phyloP scores from a whole-genome alignment of 805 yeast species.

The Starmerella vaccinii region DNA sequence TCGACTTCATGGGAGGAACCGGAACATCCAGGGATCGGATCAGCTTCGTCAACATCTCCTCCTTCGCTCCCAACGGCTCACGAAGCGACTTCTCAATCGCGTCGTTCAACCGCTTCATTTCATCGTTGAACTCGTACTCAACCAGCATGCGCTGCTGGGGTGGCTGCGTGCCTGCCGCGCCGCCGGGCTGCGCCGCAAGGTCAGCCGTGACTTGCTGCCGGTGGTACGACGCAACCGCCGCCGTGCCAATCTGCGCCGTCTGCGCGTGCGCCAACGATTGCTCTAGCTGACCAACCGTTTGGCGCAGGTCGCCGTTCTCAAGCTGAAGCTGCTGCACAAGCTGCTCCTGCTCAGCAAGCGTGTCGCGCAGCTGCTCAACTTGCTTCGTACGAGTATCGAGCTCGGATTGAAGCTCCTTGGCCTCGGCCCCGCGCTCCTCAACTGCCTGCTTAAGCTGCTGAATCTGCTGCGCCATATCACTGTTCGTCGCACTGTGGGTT shows the following conservation, averaged over 20 bases:
- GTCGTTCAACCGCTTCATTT: slow-evolving; percentile 43
- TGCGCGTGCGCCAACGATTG: slow-evolving; percentile 27
- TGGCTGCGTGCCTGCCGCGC: background rate
- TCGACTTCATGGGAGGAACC: slow-evolving; percentile 74
- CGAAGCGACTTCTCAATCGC: slow-evolving; percentile 60
- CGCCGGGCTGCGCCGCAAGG: background rate
- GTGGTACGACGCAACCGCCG: slow-evolving; percentile 14
- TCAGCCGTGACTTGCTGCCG: slow-evolving; percentile 13
- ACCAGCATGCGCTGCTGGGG: slow-evolving; percentile 4
- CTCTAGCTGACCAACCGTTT: slow-evolving; percentile 25
- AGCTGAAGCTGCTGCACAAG: slow-evolving; percentile 28
- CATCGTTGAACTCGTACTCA: slow-evolving; percentile 23
- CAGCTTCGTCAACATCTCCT: slow-evolving; percentile 32
- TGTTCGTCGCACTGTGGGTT: background rate
- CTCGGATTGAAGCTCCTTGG: slow-evolving; percentile 11
- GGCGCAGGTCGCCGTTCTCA: slow-evolving; percentile 26
- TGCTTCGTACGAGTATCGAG: slow-evolving; percentile 10
- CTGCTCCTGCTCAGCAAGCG: slow-evolving; percentile 38
- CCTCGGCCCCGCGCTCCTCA: slow-evolving; percentile 9
- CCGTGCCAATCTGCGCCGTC: slow-evolving; percentile 22
- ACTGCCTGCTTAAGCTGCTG: slow-evolving; percentile 7
- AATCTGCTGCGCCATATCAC: background rate
- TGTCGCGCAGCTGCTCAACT: slow-evolving; percentile 39
- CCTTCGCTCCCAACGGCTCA: slow-evolving; percentile 17
- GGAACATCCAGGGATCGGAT: slow-evolving; percentile 80